A percentile compares a stretch with the other conserved stretches of the same genome.
phyloP scores from a whole-genome alignment of 306 rosid species.

The Acacia acuminata region DNA sequence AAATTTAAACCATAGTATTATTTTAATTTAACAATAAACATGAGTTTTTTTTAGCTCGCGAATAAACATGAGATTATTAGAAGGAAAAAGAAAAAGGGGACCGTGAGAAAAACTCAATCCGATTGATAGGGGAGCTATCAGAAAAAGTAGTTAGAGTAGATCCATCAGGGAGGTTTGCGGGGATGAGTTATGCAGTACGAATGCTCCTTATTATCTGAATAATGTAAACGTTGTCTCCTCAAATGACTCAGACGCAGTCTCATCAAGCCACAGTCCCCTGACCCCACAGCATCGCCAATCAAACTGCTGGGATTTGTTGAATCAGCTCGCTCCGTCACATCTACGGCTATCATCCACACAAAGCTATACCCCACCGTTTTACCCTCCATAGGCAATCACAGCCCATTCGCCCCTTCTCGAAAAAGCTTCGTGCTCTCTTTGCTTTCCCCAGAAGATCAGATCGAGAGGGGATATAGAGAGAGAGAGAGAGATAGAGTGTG shows the following conservation, averaged over 20 bases:
- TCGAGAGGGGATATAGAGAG: background rate
- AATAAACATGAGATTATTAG: no score
- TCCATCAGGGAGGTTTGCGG: background rate
- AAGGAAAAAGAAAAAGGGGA: no score
- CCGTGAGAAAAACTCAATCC: no score
- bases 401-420: background rate
- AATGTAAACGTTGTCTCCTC: constrained; percentile 48
- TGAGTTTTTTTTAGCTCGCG: no score
- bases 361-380: background rate
- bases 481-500: background rate
- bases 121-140: background rate
- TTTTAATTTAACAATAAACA: no score
- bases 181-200: background rate
- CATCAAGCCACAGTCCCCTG: constrained; percentile 6
- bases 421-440: constrained; percentile 31
- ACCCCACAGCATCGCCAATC: constrained; percentile 21
- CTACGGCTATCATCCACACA: constrained; percentile 31
- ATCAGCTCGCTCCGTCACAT: background rate
- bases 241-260: constrained; percentile 55
- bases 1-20: no score
- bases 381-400: background rate
- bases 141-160: background rate
- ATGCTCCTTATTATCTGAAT: background rate
- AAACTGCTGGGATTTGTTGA: constrained; percentile 32
- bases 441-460: constrained; percentile 28